Percentiles rank a stretch among this genome's conserved stretches.
These are phyloP conservation scores for Mycena polygramma DNA, from an alignment of 768 basidiomycete species.

Conservation along the genomic window DNA sequence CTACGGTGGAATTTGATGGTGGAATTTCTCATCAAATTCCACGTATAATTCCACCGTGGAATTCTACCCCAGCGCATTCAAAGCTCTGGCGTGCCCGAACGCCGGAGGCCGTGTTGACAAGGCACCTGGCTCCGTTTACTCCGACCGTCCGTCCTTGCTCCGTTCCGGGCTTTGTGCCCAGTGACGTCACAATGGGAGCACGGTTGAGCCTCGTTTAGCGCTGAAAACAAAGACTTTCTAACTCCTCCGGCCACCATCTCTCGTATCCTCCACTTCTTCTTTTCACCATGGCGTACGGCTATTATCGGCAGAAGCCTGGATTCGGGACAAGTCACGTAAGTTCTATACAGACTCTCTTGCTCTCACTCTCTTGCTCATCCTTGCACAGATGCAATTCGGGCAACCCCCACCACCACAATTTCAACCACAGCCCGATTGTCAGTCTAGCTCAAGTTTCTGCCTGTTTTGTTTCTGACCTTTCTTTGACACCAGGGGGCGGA, in stretches of 20 bases:
- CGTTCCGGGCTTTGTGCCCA: background rate
- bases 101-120: too few relatives aligned
- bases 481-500: conserved; percentile 66
- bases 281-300: conserved; percentile 55
- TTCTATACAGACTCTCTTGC: background rate
- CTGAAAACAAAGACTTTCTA: background rate
- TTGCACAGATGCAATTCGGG: conserved; percentile 54
- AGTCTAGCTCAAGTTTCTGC: conserved; percentile 41
- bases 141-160: background rate
- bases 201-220: background rate
- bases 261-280: conserved; percentile 16
- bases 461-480: conserved; percentile 26
- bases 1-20: too few relatives aligned
- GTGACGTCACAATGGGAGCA: conserved; percentile 14
- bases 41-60: too few relatives aligned
- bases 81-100: too few relatives aligned
- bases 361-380: conserved; percentile 17
- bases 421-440: conserved; percentile 68
- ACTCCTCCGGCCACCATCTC: conserved; percentile 3
- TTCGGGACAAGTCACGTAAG: conserved; percentile 64
- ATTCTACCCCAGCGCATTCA: too few relatives aligned
- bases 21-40: too few relatives aligned
- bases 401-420: conserved; percentile 56
- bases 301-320: conserved; percentile 61
- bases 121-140: too few relatives aligned